A percentile compares a stretch with the other conserved stretches of the same genome.
These are phyloP conservation scores for Paramecium tetraurelia DNA, from an alignment of 73 alveolate genomes.

Conservation along the genomic window DNA sequence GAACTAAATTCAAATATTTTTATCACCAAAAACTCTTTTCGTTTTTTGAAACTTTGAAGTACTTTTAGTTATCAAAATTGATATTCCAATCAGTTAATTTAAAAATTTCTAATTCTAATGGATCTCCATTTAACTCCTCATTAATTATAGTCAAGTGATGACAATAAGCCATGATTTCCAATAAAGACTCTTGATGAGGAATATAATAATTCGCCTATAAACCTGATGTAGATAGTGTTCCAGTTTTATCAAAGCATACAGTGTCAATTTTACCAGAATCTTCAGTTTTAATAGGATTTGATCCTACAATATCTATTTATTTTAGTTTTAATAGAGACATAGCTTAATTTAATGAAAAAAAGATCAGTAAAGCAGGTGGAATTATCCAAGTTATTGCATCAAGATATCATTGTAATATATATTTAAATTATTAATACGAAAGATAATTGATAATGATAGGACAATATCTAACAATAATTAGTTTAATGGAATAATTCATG, in stretches of 20 bases:
- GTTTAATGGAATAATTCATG: background rate
- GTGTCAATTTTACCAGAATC: conserved; percentile 79
- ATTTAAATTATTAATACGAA: too few species aligned
- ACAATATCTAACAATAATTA: conserved; percentile 60
- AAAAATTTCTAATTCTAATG: conserved; percentile 85
- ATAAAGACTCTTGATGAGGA: background rate
- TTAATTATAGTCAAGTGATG: conserved; percentile 33
- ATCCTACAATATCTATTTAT: conserved; percentile 23
- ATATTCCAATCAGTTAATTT: conserved; percentile 24
- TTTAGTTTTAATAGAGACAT: conserved; percentile 10
- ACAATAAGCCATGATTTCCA: conserved; percentile 21
- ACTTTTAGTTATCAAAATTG: background rate
- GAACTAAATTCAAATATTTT: conserved; percentile 74
- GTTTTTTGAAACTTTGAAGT: background rate
- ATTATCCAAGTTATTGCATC: conserved; percentile 56
- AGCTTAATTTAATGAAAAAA: background rate
- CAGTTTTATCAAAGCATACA: conserved; percentile 79
- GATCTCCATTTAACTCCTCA: conserved; percentile 80
- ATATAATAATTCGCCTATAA: conserved; percentile 34
- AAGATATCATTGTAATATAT: too few species aligned
- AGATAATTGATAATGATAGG: too few species aligned
- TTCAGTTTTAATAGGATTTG: conserved; percentile 58
- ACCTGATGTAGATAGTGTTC: conserved; percentile 65
- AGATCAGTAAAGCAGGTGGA: conserved; percentile 55
- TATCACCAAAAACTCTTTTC: background rate